Evolutionary conservation across 2,329 filamentous ascomycete genomes (phyloP).

Genomic region (Xylaria sp.): DNA sequence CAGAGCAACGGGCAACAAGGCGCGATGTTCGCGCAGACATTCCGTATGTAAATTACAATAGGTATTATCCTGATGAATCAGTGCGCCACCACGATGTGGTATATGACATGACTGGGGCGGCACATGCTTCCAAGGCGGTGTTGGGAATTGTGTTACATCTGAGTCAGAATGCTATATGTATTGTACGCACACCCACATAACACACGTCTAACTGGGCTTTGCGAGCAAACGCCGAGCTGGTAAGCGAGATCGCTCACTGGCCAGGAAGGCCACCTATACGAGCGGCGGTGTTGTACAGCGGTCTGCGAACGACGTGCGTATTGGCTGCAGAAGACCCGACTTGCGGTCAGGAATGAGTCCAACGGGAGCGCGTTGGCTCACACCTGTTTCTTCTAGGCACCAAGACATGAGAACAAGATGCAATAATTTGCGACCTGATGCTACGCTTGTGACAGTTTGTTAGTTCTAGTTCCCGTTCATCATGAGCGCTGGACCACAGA

Average conservation of each 20-base stretch:
- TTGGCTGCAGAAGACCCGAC: constrained; percentile 43
- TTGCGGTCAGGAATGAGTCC: constrained; percentile 45
- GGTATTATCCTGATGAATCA: constrained; percentile 25
- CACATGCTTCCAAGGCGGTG: constrained; percentile 38
- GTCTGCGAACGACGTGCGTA: constrained; percentile 42
- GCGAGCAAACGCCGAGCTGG: constrained; percentile 44
- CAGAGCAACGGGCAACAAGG: constrained; percentile 8
- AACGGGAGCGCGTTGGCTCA: constrained; percentile 16
- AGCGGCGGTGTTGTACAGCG: constrained; percentile 39
- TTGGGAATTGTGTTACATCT: constrained; percentile 44
- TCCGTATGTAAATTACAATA: constrained; percentile 22
- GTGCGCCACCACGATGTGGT: constrained; percentile 27
- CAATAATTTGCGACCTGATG: constrained; percentile 30
- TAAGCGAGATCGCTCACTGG: constrained; percentile 31
- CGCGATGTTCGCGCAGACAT: constrained; percentile 22
- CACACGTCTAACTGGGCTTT: constrained; percentile 20
- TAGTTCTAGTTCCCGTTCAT: constrained; percentile 5
- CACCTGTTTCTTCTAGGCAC: constrained; percentile 25
- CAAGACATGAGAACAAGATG: constrained; percentile 20
- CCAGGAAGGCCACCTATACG: constrained; percentile 43
- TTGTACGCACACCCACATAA: constrained; percentile 27
- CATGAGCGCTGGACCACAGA: background rate
- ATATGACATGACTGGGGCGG: constrained; percentile 27
- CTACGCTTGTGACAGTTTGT: constrained; percentile 14
- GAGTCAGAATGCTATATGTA: constrained; percentile 42